A percentile compares a stretch with the other conserved stretches of the same genome.
Evolutionary conservation across 352 stramenopile species (phyloP).

Genomic region (Phytophthora uliginosa): DNA sequence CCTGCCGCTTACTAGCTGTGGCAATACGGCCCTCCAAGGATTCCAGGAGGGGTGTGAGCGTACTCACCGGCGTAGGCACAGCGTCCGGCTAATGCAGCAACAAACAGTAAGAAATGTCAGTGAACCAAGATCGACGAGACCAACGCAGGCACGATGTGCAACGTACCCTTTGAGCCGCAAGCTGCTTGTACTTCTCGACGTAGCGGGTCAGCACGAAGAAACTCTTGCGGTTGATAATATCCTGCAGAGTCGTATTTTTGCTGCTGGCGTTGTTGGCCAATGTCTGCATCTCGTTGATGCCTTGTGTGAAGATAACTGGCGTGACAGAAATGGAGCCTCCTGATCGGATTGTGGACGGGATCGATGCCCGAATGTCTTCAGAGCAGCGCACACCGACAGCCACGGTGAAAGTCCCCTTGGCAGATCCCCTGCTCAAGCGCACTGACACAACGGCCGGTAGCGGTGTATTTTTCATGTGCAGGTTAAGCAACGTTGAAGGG

Average conservation of each 20-base stretch:
- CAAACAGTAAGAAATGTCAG: constrained; percentile 21
- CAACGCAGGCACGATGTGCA: neutral
- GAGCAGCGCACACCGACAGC: constrained; percentile 70
- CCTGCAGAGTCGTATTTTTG: constrained; percentile 78
- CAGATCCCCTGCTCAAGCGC: constrained; percentile 63
- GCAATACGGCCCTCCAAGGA: constrained; percentile 67
- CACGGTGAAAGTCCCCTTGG: constrained; percentile 59
- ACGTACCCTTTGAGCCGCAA: constrained; percentile 49
- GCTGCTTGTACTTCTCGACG: constrained; percentile 71
- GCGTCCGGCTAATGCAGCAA: constrained; percentile 42
- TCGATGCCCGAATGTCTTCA: constrained; percentile 42
- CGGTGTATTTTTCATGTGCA: constrained; percentile 81
- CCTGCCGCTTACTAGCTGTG: constrained; percentile 63
- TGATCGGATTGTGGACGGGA: constrained; percentile 59
- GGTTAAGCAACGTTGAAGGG: constrained; percentile 75
- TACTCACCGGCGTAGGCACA: constrained; percentile 57
- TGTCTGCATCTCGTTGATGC: constrained; percentile 88
- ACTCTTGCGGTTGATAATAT: constrained; percentile 83
- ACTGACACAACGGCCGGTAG: constrained; percentile 82
- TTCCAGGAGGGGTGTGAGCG: constrained; percentile 49
- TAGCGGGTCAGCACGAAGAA: constrained; percentile 67
- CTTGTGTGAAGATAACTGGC: constrained; percentile 78
- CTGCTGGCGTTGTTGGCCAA: constrained; percentile 75
- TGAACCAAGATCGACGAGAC: neutral
- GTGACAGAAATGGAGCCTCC: constrained; percentile 66